Evolutionary conservation across 1,284 basidiomycete genomes (phyloP).

Genomic region (Tylopilus sp.): DNA sequence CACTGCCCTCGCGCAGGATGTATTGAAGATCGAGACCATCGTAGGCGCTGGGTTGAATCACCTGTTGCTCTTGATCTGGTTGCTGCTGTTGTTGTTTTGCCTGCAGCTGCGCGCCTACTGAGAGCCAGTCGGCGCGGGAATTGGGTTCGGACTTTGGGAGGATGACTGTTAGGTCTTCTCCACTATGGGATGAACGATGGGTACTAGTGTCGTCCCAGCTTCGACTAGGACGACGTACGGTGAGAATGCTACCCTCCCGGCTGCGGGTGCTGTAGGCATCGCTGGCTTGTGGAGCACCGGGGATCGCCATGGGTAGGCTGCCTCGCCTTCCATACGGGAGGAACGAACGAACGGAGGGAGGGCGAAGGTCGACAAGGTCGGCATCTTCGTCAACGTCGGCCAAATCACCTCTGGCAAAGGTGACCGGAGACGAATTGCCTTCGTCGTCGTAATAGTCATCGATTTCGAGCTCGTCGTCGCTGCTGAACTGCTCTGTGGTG

Average conservation of each 20-base stretch:
- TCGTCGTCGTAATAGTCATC: constrained; percentile 34
- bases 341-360: constrained; percentile 22
- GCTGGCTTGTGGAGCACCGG: constrained; percentile 22
- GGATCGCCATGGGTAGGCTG: constrained; percentile 45
- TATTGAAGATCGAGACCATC: constrained; percentile 44
- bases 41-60: constrained; percentile 20
- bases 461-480: constrained; percentile 47
- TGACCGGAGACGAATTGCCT: constrained; percentile 34
- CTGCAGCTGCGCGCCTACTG: constrained; percentile 26
- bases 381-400: constrained; percentile 34
- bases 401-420: constrained; percentile 36
- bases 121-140: constrained; percentile 44
- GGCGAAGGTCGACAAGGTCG: constrained; percentile 18
- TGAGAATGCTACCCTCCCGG: constrained; percentile 46
- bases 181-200: constrained; percentile 22
- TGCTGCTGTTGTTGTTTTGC: constrained; percentile 13
- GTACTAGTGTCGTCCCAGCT: constrained; percentile 46
- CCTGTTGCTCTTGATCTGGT: neutral
- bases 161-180: constrained; percentile 33
- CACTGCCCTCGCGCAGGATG: constrained; percentile 37
- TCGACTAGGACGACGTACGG: constrained; percentile 49
- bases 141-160: constrained; percentile 43
- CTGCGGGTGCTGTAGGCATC: constrained; percentile 32
- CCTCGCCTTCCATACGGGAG: constrained; percentile 35
- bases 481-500: constrained; percentile 42